Evolutionary conservation across 768 basidiomycete genomes (phyloP).

Genomic region (Pleurotus djamor): DNA sequence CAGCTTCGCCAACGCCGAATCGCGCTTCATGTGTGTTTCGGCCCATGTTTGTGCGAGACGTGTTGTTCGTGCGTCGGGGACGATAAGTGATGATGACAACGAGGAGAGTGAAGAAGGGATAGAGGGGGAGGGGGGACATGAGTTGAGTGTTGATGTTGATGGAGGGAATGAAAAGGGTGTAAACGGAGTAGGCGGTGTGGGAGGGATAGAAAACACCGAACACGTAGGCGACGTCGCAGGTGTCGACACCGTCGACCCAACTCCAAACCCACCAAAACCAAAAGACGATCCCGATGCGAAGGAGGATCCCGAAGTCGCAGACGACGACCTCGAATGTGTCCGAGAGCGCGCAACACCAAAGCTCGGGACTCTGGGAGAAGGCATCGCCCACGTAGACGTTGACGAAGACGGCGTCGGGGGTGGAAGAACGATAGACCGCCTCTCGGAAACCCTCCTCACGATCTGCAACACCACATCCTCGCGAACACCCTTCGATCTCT

Average conservation of each 20-base stretch:
- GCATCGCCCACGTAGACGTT: too few relatives aligned
- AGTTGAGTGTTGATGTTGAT: too few relatives aligned
- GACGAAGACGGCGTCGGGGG: too few relatives aligned
- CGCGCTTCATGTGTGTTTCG: conserved; percentile 59
- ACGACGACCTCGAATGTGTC: too few relatives aligned
- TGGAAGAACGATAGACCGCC: background rate
- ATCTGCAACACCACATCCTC: conserved; percentile 75
- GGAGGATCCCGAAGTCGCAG: too few relatives aligned
- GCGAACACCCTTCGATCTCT: conserved; percentile 54
- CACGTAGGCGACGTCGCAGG: conserved; percentile 6
- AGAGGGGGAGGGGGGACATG: conserved; percentile 11
- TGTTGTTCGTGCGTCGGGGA: conserved; percentile 49
- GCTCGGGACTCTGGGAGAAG: background rate
- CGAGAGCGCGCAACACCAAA: too few relatives aligned
- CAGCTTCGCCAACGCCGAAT: conserved; percentile 58
- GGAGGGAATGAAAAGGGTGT: background rate
- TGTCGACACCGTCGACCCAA: background rate
- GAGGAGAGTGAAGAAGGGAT: too few relatives aligned
- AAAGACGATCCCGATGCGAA: too few relatives aligned
- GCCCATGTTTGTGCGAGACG: conserved; percentile 70
- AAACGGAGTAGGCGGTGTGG: background rate
- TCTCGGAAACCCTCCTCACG: conserved; percentile 29
- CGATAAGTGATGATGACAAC: too few relatives aligned
- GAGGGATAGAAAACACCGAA: background rate
- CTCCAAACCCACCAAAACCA: too few relatives aligned